phyloP scores from a whole-genome alignment of 129 eudicot species.

The Chrysanthemum makinoi region DNA sequence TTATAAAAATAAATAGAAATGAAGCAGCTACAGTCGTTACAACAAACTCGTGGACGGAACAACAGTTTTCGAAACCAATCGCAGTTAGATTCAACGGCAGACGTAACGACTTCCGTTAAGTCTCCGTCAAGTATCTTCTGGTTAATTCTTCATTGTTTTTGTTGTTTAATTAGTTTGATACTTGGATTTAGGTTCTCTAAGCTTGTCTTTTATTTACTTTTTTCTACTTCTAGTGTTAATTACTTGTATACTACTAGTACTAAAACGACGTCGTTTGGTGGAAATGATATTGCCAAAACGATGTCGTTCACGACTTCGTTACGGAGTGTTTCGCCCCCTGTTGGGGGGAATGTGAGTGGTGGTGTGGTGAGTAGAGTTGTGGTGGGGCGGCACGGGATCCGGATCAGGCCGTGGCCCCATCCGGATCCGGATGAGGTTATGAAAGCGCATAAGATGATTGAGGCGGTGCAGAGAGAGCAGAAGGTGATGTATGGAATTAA shows the following conservation, averaged over 20 bases:
- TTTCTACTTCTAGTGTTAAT: constrained; percentile 48
- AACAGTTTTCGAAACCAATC: constrained; percentile 58
- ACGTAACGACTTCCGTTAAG: constrained; percentile 37
- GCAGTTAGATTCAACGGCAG: constrained; percentile 59
- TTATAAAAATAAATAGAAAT: constrained; percentile 23
- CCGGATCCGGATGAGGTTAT: constrained; percentile 84
- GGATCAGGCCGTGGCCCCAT: constrained; percentile 96
- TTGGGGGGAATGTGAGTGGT: not conserved
- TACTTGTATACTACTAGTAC: constrained; percentile 31
- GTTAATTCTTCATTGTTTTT: constrained; percentile 65
- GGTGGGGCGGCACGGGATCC: constrained; percentile 96
- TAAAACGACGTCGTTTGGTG: constrained; percentile 40
- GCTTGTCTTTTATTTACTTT: constrained; percentile 61
- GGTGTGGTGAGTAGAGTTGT: constrained; percentile 61
- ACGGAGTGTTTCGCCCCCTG: constrained; percentile 22
- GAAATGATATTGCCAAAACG: constrained; percentile 33
- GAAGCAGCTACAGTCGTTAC: constrained; percentile 85
- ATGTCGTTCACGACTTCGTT: constrained; percentile 36
- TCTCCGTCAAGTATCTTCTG: constrained; percentile 75
- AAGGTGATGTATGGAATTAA: constrained; percentile 75
- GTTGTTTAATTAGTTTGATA: constrained; percentile 79
- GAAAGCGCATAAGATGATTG: constrained; percentile 84
- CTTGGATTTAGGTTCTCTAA: constrained; percentile 97
- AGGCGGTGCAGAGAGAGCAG: constrained; percentile 89
- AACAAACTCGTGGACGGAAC: constrained; percentile 70